Conservation (phyloP, 2,329 filamentous ascomycete species). For the Botrytis fabae region DNA sequence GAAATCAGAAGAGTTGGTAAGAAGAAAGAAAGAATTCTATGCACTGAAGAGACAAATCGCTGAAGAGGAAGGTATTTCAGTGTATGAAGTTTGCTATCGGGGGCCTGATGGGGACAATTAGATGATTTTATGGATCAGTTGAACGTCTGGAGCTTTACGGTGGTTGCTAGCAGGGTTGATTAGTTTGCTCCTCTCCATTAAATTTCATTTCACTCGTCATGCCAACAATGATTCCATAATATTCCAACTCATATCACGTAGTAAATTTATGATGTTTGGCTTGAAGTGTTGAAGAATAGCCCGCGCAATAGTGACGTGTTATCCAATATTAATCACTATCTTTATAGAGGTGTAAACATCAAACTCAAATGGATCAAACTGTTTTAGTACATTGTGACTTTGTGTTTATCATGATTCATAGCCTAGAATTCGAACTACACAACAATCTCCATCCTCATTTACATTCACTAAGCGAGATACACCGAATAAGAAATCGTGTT, state of each 20-base stretch:
- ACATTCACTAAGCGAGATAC: neutral
- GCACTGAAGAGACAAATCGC: neutral
- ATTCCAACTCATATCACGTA: neutral
- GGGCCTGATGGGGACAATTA: too few species aligned
- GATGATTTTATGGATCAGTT: too few species aligned
- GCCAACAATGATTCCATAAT: too few species aligned
- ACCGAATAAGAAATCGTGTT: neutral
- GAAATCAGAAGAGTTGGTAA: neutral
- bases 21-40: neutral
- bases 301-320: neutral
- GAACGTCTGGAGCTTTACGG: neutral
- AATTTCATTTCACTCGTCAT: neutral
- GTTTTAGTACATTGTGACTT: neutral
- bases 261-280: neutral
- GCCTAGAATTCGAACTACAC: neutral
- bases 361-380: neutral
- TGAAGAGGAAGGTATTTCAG: neutral
- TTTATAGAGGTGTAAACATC: too few species aligned
- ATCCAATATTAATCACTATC: neutral
- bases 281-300: neutral
- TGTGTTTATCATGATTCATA: neutral
- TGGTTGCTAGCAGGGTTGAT: neutral
- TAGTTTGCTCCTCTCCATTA: neutral
- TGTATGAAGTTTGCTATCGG: neutral
- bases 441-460: neutral